Evolutionary conservation across 176 grass and related monocot genomes (phyloP).

Genomic region (Raddia guianensis): DNA sequence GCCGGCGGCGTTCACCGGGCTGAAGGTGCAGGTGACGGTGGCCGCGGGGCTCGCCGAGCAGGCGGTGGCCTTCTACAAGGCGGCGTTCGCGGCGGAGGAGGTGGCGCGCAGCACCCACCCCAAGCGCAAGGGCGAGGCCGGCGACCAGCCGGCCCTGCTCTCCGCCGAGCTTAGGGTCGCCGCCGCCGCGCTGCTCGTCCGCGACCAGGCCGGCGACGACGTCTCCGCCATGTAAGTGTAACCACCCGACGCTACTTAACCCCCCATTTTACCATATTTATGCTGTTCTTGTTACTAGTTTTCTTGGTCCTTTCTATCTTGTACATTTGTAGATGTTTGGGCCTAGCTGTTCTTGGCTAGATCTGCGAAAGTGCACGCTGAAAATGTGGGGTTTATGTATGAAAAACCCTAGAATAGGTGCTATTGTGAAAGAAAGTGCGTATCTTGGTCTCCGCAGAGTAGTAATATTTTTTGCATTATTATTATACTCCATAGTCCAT

Average conservation of each 20-base stretch:
- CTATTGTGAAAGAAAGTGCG: not conserved
- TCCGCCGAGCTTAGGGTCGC: constrained; percentile 67
- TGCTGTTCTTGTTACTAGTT: not conserved
- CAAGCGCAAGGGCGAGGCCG: constrained; percentile 62
- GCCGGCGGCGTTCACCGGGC: constrained; percentile 5
- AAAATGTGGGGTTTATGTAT: not conserved
- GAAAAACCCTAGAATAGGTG: not conserved
- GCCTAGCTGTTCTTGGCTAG: not conserved
- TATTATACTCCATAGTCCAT: not conserved
- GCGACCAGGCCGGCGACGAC: constrained; percentile 43
- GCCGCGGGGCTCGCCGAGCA: constrained; percentile 51
- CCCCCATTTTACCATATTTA: not conserved
- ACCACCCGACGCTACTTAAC: not conserved
- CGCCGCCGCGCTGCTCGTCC: constrained; percentile 44
- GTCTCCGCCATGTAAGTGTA: constrained; percentile 47
- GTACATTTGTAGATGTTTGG: not conserved
- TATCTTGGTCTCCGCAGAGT: not conserved
- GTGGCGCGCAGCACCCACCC: constrained; percentile 39
- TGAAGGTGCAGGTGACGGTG: constrained; percentile 56
- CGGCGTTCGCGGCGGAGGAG: constrained; percentile 65
- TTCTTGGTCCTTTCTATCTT: not conserved
- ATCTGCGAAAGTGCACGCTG: not conserved
- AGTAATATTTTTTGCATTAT: not conserved
- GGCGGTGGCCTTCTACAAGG: constrained; percentile 73
- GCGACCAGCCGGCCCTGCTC: constrained; percentile 52